Evolutionary conservation across 208 protist genomes (phyloP), one percentile per base, ranked within the genome.

Genomic region (Crithidia mellificae): DNA sequence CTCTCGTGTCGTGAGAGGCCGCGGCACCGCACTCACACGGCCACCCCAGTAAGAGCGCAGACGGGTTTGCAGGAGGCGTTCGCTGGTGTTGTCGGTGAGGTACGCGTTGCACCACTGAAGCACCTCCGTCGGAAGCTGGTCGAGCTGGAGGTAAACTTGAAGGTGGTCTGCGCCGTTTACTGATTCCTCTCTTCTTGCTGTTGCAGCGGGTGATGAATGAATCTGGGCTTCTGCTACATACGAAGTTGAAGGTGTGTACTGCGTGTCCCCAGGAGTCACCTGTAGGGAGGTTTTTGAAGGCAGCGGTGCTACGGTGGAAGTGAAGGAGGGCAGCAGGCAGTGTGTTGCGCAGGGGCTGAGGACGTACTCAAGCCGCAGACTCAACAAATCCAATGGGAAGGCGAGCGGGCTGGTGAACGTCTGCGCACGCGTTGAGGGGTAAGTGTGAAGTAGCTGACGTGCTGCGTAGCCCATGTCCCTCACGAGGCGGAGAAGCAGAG

Each of bases 401-500:
- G 62, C 62, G 19, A 51, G 25, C 27, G 62, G 38, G 6, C 6
- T 30, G 3, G 27, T 1, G 32, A 47, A 59, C 25, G 46, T 44
- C 7, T 49, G 70, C 32, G 27, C 43, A 19, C 70, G 70, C 39
- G 67, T 14, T 5, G 46, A 68, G n/a, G 70, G 70, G 43, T 64
- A 75, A 5, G 70, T 75, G 62, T 69, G 70, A 20, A 75, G 52
- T 30, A 75, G 49, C 39, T 75, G 62, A 3, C 27, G 54, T 0
- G 62, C 44, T 8, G 70, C 62, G n/a, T 44, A 49, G 25, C 44
- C 70, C 19, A 75, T 22, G 6, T 64, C 62, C 22, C 6, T 41
- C 22, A 75, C 30, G 30, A 68, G 22, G 15, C 39, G 27, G 8
- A 69, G 25, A 15, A 64, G 41, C 4, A 4, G 2, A 5, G 6